These are phyloP conservation scores for Peronospora destructor DNA, from an alignment of 352 stramenopile species.

Conservation along the genomic window DNA sequence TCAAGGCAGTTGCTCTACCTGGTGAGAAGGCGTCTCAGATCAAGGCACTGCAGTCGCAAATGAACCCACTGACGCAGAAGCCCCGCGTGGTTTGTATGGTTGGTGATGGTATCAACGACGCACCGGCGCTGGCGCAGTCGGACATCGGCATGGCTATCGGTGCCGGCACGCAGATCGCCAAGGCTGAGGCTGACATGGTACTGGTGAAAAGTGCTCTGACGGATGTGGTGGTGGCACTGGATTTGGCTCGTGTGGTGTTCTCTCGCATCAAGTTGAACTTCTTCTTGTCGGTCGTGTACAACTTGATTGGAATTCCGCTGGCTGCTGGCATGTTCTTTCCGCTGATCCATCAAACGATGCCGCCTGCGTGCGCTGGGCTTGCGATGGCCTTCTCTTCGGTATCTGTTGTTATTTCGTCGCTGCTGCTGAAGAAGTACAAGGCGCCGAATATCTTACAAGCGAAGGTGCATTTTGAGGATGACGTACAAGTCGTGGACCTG, in stretches of 20 bases:
- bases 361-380: slow-evolving; percentile 91
- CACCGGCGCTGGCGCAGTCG: slow-evolving; percentile 86
- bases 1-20: slow-evolving; percentile 85
- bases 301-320: slow-evolving; percentile 75
- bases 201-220: slow-evolving; percentile 79
- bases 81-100: slow-evolving; percentile 88
- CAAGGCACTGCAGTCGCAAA: slow-evolving; percentile 63
- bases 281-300: slow-evolving; percentile 86
- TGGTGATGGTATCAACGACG: slow-evolving; percentile 94
- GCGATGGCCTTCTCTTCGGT: slow-evolving; percentile 95
- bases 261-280: slow-evolving; percentile 83
- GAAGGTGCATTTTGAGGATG: slow-evolving; percentile 48
- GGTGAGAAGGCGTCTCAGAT: slow-evolving; percentile 93
- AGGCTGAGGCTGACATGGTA: slow-evolving; percentile 84
- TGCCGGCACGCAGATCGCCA: slow-evolving; percentile 86
- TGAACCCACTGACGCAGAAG: slow-evolving; percentile 65
- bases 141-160: slow-evolving; percentile 91
- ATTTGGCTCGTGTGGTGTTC: slow-evolving; percentile 78
- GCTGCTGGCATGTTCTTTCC: slow-evolving; percentile 83
- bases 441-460: slow-evolving; percentile 54
- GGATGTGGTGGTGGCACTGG: slow-evolving; percentile 79
- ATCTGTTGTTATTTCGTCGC: slow-evolving; percentile 91
- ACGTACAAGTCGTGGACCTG: slow-evolving; percentile 63
- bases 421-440: slow-evolving; percentile 87
- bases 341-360: slow-evolving; percentile 84